Percentiles rank a stretch among this genome's conserved stretches.
These are phyloP conservation scores for Dioscorea cayenensis DNA, from an alignment of 116 monocot genomes.

Conservation along the genomic window DNA sequence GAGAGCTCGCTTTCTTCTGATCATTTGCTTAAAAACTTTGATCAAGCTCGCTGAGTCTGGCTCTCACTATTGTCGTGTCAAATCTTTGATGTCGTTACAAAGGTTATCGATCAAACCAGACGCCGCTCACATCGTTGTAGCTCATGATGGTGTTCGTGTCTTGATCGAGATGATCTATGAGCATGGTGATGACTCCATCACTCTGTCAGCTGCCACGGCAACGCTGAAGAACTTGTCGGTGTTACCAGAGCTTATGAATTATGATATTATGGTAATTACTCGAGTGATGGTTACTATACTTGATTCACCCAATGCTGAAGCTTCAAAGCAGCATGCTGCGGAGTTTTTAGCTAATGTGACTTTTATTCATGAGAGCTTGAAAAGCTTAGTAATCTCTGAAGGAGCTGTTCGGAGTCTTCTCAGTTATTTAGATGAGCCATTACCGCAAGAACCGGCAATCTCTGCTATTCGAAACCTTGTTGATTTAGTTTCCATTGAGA, in stretches of 20 bases:
- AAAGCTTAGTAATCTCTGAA: slow-evolving; percentile 12
- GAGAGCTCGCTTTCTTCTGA: slow-evolving; percentile 35
- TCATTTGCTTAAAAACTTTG: slow-evolving; percentile 31
- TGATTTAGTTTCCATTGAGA: slow-evolving; percentile 5
- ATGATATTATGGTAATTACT: slow-evolving; percentile 19
- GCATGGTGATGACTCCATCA: slow-evolving; percentile 23
- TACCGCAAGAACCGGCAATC: slow-evolving; percentile 30
- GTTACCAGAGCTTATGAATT: slow-evolving; percentile 34
- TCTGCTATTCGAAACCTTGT: slow-evolving; percentile 23
- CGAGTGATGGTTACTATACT: slow-evolving; percentile 30
- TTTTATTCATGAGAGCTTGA: slow-evolving; percentile 22
- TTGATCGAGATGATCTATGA: slow-evolving; percentile 29
- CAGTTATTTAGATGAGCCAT: slow-evolving; percentile 20
- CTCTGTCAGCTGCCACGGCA: slow-evolving; percentile 30
- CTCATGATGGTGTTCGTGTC: slow-evolving; percentile 31
- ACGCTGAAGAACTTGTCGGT: slow-evolving; percentile 51
- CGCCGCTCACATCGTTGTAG: slow-evolving; percentile 31
- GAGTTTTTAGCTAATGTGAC: slow-evolving; percentile 27
- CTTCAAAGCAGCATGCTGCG: slow-evolving; percentile 27
- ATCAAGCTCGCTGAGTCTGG: slow-evolving; percentile 46
- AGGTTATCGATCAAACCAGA: slow-evolving; percentile 32
- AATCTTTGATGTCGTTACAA: slow-evolving; percentile 40
- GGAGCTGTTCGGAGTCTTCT: slow-evolving; percentile 26
- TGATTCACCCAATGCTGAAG: slow-evolving; percentile 7
- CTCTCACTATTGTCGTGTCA: slow-evolving; percentile 22